phyloP scores from a whole-genome alignment of 495 filamentous ascomycete genomes.

The Aspergillus asperescens region DNA sequence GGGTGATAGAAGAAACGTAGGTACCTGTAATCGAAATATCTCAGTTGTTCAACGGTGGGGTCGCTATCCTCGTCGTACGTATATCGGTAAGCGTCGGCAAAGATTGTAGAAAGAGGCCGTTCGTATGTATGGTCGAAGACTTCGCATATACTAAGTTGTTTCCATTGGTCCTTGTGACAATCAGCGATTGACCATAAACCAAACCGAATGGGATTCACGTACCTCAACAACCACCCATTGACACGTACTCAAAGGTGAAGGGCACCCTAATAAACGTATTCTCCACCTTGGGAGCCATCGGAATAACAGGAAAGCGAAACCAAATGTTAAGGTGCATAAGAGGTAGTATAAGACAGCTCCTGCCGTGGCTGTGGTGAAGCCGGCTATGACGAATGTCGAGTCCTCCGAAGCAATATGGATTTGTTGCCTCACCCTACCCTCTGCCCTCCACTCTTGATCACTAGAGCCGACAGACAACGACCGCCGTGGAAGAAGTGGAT shows the following conservation, averaged over 20 bases:
- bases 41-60: slow-evolving; percentile 64
- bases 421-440: slow-evolving; percentile 70
- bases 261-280: slow-evolving; percentile 65
- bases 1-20: slow-evolving; percentile 90
- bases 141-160: slow-evolving; percentile 70
- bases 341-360: slow-evolving; percentile 64
- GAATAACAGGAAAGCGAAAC: slow-evolving; percentile 75
- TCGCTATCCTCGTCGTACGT: slow-evolving; percentile 78
- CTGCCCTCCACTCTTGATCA: slow-evolving; percentile 50
- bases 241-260: slow-evolving; percentile 62
- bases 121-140: slow-evolving; percentile 67
- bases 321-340: slow-evolving; percentile 66
- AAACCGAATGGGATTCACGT: slow-evolving; percentile 10
- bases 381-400: slow-evolving; percentile 84
- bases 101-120: slow-evolving; percentile 78
- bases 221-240: slow-evolving; percentile 89
- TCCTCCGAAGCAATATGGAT: slow-evolving; percentile 91
- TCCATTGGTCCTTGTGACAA: slow-evolving; percentile 73
- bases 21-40: slow-evolving; percentile 84
- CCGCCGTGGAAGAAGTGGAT: slow-evolving; percentile 64
- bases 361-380: slow-evolving; percentile 68
- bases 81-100: slow-evolving; percentile 56
- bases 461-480: slow-evolving; percentile 51
- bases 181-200: not conserved
- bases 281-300: slow-evolving; percentile 88